Evolutionary conservation across 805 yeast species (phyloP).

Genomic region (Cyberlindnera mycetangii): DNA sequence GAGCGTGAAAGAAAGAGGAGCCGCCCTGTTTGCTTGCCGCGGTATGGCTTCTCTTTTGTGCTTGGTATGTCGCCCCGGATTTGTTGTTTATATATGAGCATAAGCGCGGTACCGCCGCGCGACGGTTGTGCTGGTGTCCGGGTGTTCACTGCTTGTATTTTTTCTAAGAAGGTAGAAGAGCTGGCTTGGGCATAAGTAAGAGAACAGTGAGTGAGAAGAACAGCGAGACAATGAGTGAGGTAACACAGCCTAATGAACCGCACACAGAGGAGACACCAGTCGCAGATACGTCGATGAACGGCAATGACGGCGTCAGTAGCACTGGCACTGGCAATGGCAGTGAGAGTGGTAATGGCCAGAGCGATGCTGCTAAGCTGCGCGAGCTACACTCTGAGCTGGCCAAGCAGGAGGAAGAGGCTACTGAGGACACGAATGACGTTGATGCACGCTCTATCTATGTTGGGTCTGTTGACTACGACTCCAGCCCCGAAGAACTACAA

Average conservation of each 20-base stretch:
- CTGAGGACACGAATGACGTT: conserved; percentile 57
- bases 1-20: too few relatives aligned
- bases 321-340: neutral
- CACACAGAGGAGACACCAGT: too few relatives aligned
- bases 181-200: neutral
- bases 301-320: neutral
- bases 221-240: neutral
- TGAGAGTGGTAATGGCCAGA: conserved; percentile 16
- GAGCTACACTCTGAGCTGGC: conserved; percentile 53
- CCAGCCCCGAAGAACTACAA: conserved; percentile 78
- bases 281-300: neutral
- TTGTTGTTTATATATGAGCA: too few relatives aligned
- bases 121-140: too few relatives aligned
- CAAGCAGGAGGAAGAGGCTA: conserved; percentile 37
- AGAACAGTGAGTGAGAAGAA: neutral
- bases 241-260: too few relatives aligned
- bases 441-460: conserved; percentile 78
- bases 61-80: too few relatives aligned
- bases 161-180: neutral
- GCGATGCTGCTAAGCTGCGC: conserved; percentile 59
- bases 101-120: too few relatives aligned
- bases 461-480: conserved; percentile 78
- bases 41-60: too few relatives aligned
- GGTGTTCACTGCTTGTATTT: too few relatives aligned
- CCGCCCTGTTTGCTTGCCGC: too few relatives aligned